These are phyloP conservation scores for Phytopythium ostracodes DNA, from an alignment of 352 stramenopile genomes.

Conservation along the genomic window DNA sequence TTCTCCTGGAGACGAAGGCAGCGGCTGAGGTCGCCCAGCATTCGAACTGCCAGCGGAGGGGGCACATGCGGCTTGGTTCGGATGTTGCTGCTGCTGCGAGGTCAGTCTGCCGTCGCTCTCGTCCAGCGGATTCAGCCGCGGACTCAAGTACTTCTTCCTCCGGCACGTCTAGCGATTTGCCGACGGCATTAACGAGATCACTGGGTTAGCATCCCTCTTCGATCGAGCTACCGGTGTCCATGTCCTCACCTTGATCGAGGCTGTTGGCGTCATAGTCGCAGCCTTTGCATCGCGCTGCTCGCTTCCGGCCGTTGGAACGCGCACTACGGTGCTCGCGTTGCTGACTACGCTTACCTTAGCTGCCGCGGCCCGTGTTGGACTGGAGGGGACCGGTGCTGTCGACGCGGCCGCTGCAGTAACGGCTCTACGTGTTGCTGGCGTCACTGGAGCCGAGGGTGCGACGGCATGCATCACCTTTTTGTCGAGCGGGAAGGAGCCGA, in stretches of 20 bases:
- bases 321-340: constrained; percentile 2
- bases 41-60: neutral
- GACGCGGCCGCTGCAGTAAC: neutral
- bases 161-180: constrained; percentile 45
- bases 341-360: neutral
- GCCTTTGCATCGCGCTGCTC: neutral
- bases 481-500: constrained; percentile 5
- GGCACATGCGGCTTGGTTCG: neutral
- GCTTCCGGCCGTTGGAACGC: neutral
- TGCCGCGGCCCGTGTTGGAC: neutral
- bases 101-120: neutral
- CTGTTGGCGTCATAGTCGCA: neutral
- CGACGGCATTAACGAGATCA: neutral
- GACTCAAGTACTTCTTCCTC: constrained; percentile 44
- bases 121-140: constrained; percentile 40
- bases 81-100: neutral
- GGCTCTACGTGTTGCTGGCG: neutral
- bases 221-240: neutral
- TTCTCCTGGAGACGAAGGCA: neutral
- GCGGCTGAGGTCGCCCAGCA: no score
- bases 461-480: constrained; percentile 3
- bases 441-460: neutral
- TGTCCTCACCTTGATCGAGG: neutral
- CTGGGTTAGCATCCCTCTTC: neutral
- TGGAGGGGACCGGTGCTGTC: neutral